A percentile compares a stretch with the other conserved stretches of the same genome.
Evolutionary conservation across 2,329 filamentous ascomycete species (phyloP).

Genomic region (Cytospora mali): DNA sequence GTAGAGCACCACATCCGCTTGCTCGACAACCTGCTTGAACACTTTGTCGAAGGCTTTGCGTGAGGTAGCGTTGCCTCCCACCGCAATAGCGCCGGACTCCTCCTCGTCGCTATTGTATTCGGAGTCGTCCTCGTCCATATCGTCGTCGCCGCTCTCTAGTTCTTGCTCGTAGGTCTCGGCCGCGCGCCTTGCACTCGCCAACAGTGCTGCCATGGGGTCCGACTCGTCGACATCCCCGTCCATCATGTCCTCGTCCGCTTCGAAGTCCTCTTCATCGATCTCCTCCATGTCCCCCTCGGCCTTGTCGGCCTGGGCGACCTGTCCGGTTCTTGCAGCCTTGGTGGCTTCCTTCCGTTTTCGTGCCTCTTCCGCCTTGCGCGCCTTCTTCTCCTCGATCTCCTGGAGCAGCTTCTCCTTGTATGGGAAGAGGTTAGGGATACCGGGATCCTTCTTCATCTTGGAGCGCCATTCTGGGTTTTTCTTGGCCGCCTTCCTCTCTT

Average conservation of each 20-base stretch:
- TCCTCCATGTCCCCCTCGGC: constrained; percentile 50
- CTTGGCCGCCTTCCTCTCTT: constrained; percentile 85
- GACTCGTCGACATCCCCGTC: constrained; percentile 65
- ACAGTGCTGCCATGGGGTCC: constrained; percentile 89
- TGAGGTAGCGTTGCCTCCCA: constrained; percentile 63
- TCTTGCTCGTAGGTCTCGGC: constrained; percentile 74
- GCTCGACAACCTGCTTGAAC: constrained; percentile 89
- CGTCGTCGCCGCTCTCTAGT: constrained; percentile 60
- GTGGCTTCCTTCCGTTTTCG: constrained; percentile 71
- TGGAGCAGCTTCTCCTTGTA: constrained; percentile 95
- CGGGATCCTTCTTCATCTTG: constrained; percentile 94
- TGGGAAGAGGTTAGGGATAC: constrained; percentile 95
- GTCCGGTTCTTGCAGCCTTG: constrained; percentile 64
- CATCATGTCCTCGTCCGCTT: constrained; percentile 52
- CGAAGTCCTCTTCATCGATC: constrained; percentile 49
- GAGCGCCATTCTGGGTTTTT: constrained; percentile 98
- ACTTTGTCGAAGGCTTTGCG: constrained; percentile 92
- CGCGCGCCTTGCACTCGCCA: constrained; percentile 79
- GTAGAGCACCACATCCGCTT: constrained; percentile 89
- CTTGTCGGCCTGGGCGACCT: constrained; percentile 42
- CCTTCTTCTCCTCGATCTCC: constrained; percentile 88
- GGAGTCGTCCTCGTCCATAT: constrained; percentile 42
- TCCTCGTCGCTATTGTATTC: constrained; percentile 57
- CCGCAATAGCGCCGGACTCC: constrained; percentile 51
- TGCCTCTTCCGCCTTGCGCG: constrained; percentile 79